These are phyloP conservation scores for Lactarius indigo DNA, from an alignment of 768 basidiomycete genomes.

Conservation along the genomic window DNA sequence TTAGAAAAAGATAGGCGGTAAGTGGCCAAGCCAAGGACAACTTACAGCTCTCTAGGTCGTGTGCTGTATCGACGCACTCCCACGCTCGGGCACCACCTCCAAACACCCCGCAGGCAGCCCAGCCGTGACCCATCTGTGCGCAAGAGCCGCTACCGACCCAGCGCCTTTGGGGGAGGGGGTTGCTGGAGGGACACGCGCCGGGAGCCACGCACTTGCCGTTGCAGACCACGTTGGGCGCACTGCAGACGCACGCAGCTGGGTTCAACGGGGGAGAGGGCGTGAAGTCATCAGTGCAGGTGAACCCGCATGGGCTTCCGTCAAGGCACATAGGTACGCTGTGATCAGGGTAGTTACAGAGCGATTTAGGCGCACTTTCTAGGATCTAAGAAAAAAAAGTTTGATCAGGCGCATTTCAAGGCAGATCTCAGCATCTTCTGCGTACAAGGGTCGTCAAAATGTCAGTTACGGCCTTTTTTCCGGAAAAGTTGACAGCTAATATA, in stretches of 20 bases:
- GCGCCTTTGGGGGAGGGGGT: conserved; percentile 27
- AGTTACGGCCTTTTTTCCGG: conserved; percentile 33
- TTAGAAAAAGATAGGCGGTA: too few relatives aligned
- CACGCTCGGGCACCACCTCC: conserved; percentile 39
- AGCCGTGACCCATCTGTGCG: conserved; percentile 28
- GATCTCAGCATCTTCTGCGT: conserved; percentile 10
- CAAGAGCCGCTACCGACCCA: conserved; percentile 34
- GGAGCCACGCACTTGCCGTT: conserved; percentile 42
- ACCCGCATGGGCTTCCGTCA: conserved; percentile 40
- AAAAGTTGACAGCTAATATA: conserved; percentile 31
- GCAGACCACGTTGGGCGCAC: conserved; percentile 41
- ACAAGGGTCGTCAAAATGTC: conserved; percentile 38
- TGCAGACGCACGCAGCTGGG: conserved; percentile 43
- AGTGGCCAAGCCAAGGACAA: conserved; percentile 9
- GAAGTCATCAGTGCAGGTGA: conserved; percentile 45
- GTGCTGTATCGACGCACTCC: conserved; percentile 48
- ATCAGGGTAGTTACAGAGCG: conserved; percentile 40
- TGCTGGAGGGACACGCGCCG: conserved; percentile 31
- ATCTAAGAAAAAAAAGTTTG: conserved; percentile 27
- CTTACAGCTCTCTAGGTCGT: conserved; percentile 53
- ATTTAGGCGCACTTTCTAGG: conserved; percentile 22
- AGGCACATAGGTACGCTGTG: conserved; percentile 39
- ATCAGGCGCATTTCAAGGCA: too few relatives aligned
- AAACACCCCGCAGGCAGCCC: conserved; percentile 43
- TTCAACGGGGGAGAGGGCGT: conserved; percentile 30